These are phyloP conservation scores for Pleomassaria siparia DNA, from an alignment of 2,329 filamentous ascomycete genomes.

Conservation along the genomic window DNA sequence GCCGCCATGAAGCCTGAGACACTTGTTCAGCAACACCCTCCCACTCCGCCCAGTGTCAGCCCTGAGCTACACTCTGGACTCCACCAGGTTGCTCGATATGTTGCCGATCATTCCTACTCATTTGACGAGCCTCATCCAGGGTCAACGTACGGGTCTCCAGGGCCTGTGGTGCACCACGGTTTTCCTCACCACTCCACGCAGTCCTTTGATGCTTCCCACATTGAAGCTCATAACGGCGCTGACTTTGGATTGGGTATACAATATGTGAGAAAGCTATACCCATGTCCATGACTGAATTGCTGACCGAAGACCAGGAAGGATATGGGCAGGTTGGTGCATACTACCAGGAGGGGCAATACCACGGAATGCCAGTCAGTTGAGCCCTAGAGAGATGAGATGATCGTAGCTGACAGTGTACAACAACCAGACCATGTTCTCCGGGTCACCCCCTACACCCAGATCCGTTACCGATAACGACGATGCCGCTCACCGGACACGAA, in stretches of 20 bases:
- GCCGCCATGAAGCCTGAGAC: constrained; percentile 37
- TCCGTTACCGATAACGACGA: constrained; percentile 47
- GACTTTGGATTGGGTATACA: constrained; percentile 31
- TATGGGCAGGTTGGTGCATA: constrained; percentile 32
- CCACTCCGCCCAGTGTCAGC: constrained; percentile 37
- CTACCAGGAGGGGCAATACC: constrained; percentile 29
- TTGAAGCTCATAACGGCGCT: constrained; percentile 21
- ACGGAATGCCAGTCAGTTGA: constrained; percentile 27
- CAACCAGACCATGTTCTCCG: constrained; percentile 29
- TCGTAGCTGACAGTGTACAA: constrained; percentile 25
- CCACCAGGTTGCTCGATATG: constrained; percentile 48
- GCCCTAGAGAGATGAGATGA: neutral
- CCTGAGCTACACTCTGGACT: constrained; percentile 41
- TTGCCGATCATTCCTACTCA: constrained; percentile 40
- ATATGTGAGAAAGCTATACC: constrained; percentile 29
- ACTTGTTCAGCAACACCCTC: constrained; percentile 38
- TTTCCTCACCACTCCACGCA: constrained; percentile 25
- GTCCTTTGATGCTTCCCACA: constrained; percentile 20
- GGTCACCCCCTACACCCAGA: constrained; percentile 48
- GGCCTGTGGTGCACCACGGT: constrained; percentile 27
- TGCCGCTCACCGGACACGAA: constrained; percentile 44
- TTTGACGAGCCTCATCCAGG: constrained; percentile 30
- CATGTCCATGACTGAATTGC: constrained; percentile 9
- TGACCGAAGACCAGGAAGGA: constrained; percentile 31
- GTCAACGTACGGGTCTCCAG: constrained; percentile 33